phyloP scores from a whole-genome alignment of 306 rosid species.

The Inga oerstediana region DNA sequence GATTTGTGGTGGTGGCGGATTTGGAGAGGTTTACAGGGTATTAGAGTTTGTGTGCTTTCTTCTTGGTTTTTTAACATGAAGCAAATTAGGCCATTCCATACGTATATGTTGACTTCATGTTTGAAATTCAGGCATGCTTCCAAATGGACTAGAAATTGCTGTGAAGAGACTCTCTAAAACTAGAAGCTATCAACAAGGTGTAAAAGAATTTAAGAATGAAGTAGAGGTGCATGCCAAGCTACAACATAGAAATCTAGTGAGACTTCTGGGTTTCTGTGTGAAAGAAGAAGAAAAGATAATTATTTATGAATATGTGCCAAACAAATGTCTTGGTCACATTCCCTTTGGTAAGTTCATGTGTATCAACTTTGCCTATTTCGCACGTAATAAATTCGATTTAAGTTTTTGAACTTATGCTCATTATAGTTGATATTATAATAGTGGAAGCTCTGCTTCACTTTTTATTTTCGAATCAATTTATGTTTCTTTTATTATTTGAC shows the following conservation, averaged over 20 bases:
- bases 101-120: not conserved
- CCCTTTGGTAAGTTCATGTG: conserved; percentile 41
- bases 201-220: conserved; percentile 58
- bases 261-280: conserved; percentile 60
- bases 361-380: not conserved
- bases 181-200: conserved; percentile 36
- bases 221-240: conserved; percentile 52
- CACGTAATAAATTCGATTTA: not conserved
- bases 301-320: conserved; percentile 55
- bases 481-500: not conserved
- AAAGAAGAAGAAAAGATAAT: conserved; percentile 54
- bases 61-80: not conserved
- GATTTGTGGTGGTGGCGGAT: conserved; percentile 54
- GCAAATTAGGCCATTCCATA: not conserved
- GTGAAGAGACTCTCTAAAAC: not conserved
- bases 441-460: not conserved
- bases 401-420: not conserved
- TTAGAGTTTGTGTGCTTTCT: not conserved
- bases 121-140: conserved; percentile 42
- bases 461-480: not conserved
- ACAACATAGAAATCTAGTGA: conserved; percentile 55
- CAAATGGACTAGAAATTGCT: not conserved
- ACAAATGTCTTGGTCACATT: conserved; percentile 48
- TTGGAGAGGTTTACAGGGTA: conserved; percentile 62
- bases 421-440: not conserved